phyloP scores from a whole-genome alignment of 2,329 filamentous ascomycete species.

The Thelonectria discophora region DNA sequence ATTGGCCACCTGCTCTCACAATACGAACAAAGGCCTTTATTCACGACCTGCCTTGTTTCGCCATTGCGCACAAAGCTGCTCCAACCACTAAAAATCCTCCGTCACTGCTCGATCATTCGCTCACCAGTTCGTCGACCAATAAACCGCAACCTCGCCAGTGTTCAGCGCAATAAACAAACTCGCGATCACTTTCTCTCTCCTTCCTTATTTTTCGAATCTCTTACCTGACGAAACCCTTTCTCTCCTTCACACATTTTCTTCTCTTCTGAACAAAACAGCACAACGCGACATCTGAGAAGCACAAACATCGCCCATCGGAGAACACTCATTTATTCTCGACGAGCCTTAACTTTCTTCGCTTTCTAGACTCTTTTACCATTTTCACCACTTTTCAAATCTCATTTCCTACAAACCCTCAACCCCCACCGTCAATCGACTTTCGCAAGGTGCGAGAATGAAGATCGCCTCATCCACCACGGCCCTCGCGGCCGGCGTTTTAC shows the following conservation, averaged over 20 bases:
- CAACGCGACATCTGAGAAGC: too few relatives aligned
- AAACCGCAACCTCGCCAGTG: constrained; percentile 29
- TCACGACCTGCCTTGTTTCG: constrained; percentile 10
- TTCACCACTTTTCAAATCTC: constrained; percentile 9
- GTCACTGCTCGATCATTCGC: constrained; percentile 25
- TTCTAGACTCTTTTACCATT: constrained; percentile 1
- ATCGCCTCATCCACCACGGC: constrained; percentile 30
- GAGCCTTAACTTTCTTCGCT: constrained; percentile 22
- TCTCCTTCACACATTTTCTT: constrained; percentile 29
- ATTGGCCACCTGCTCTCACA: background rate
- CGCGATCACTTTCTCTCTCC: constrained; percentile 16
- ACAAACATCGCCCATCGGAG: background rate
- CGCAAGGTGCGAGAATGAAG: constrained; percentile 33
- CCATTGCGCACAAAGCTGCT: constrained; percentile 6
- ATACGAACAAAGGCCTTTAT: constrained; percentile 4
- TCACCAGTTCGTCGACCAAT: constrained; percentile 7
- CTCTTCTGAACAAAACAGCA: constrained; percentile 25
- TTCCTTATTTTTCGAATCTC: background rate
- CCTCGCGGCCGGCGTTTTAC: constrained; percentile 40
- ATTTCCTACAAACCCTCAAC: constrained; percentile 9
- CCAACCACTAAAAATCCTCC: constrained; percentile 1
- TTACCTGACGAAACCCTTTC: constrained; percentile 22
- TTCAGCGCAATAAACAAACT: constrained; percentile 29
- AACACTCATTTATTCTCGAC: constrained; percentile 26
- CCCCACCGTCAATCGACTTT: constrained; percentile 9